Evolutionary conservation across 768 basidiomycete genomes (phyloP), one percentile per base, ranked within the genome.

Genomic region (Pleurotus djamor): DNA sequence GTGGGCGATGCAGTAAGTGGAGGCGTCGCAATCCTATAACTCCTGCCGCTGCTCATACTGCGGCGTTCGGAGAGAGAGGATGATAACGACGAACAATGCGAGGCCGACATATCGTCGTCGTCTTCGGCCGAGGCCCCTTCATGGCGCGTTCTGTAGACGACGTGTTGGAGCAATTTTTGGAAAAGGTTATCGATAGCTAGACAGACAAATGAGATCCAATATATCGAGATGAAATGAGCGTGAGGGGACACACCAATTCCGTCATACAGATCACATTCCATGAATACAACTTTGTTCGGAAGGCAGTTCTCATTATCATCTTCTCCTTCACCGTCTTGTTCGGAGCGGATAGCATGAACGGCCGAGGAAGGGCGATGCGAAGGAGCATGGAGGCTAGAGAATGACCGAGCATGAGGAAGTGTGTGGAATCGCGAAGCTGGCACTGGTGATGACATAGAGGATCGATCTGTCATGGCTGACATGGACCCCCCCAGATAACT

Each of bases 261-360:
- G 33, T 55, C 54, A 1, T 41, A 10, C 33, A 55, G 44, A 5
- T n/a, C 14, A n/a, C 54, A 55, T 43, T 55, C 54, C 38, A 55
- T 43, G 54, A 55, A 55, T 32, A 43, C 54, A 10, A 55, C 41
- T 32, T 33, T 55, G 32, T 55, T 55, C 10, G 54, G 54, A 16
- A 55, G 38, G 38, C 54, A 43, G 28, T 55, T 38, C 54, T 37
- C 41, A 37, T 55, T 41, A 32, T 55, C 54, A 43, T 41, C 54
- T n/a, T 38, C 54, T 5, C 13, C 38, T 9, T 14, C 37, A 6
- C 28, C 37, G 13, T 7, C 33, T 16, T 28, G 21, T 28, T 28
- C 21, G 21, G 21, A 28, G 21, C 21, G 21, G 21, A 28, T 28
- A 28, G 21, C 21, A 28, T 28, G 21, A 28, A 28, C 21, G 21